Base-by-base conservation (phyloP, 352 stramenopile species). In the Halophytophthora polymorphica region DNA sequence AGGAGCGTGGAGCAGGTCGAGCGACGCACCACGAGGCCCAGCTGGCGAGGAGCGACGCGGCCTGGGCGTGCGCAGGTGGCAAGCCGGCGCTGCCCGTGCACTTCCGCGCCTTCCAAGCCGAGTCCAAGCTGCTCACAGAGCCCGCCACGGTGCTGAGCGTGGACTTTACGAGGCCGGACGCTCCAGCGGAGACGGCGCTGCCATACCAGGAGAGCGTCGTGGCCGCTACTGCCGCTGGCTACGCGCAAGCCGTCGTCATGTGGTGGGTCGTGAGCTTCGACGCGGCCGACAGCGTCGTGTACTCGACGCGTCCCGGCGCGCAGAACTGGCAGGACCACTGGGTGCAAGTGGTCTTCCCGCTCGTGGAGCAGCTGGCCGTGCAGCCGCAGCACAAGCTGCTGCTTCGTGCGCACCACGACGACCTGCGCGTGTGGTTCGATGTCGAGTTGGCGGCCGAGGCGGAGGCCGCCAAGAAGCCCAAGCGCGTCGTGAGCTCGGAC, bases 301-400 rank as follows among this genome's bases (percentile, higher is more conserved):
- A 93, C 60, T 90, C 75, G 13, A 90, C 82, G 14, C 56, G 72
- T 52, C 73, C 75, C 4, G 71, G 54, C 4, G 73, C 50, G 43
- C 77, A 90, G 53, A 89, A 88, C 49, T 93, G 82, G 82, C 82
- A 93, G 36, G 82, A 93, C 44, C 79, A 93, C 60, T 93, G 79
- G 82, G 79, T 90, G 8, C 77, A 86, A 36, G 82, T 93, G 17
- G 77, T 90, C 0, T 90, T 78, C 50, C 82, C 82, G 2, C 64
- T 90, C 1, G 51, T 78, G 1, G 56, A 66, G 2, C 49, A 67
- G 2, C 56, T 70, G 7, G 40, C 57, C 0, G 62, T 77, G 6
- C 28, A 38, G 15, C 31, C 39, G 3, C 55, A 55, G 17, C 56
- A 58, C 0, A 64, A 67, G 14, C 42, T 93, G 1, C 29, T 73